Evolutionary conservation across 495 filamentous ascomycete genomes (phyloP), one percentile per base, ranked within the genome.

Genomic region (Penicillium simplicissimum): DNA sequence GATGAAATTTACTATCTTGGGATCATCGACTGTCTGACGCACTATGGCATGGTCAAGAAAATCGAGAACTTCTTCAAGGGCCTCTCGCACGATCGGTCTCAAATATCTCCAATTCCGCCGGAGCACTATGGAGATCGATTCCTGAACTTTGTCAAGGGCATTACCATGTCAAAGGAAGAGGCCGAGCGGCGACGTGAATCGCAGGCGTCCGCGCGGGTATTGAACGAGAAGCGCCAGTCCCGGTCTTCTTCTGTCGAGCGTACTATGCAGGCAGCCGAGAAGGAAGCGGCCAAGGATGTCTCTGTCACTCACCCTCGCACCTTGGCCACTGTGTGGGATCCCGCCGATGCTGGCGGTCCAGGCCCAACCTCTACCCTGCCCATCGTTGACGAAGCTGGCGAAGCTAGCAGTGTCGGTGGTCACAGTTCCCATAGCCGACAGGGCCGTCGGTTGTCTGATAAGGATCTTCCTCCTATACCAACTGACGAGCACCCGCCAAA

Each of bases 1-100:
- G 92, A 97, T 57, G 92, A 96, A 75, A 92, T 99, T 35, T 99
- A 98, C 68, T 99, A 98, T 71, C 84, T 99, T 8, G 95, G 95
- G 11, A 95, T 99, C 62, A 98, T 98, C 70, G 96, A 98, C 74
- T 98, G 94, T 72, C 76, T 99, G 69, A 99, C 95, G 40, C 91
- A 97, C 75, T 97, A 96, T 70, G 91, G 89, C 56, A 86, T 90
- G 49, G 80, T 94, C 71, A 98, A 98, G 74, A 90, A 90, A 60
- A 79, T 90, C 11, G 93, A 97, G 74, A 85, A 96, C 72, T 93
- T 97, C 74, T 90, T 91, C 87, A 97, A 98, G 76, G 93, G 96
- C 34, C 80, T 97, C 45, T 90, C 88, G 8, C 81, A 87, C 67
- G 86, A 92, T 68, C 87, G 91, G 63, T 83, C 82, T 25, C 88